Evolutionary conservation across 805 yeast genomes (phyloP).

Genomic region (Wickerhamiella allomyrinae): DNA sequence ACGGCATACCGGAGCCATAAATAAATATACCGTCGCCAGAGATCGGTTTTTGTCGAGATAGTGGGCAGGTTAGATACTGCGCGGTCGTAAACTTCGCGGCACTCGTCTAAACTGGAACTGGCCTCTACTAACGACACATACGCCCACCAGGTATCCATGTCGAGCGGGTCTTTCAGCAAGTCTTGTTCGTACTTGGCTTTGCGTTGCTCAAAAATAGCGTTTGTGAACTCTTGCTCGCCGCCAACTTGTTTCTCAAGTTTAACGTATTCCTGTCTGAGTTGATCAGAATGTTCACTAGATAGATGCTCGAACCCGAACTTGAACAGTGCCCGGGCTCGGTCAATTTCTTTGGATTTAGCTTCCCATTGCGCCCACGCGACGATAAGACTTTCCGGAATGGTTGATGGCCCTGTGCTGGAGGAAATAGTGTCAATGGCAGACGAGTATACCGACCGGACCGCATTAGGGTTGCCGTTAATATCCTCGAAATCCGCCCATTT

Average conservation of each 20-base stretch:
- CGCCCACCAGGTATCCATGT: conserved; percentile 72
- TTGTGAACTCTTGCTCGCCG: conserved; percentile 36
- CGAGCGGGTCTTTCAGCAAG: conserved; percentile 30
- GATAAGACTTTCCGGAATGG: conserved; percentile 28
- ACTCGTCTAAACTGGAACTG: conserved; percentile 20
- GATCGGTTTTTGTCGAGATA: conserved; percentile 22
- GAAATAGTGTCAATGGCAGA: conserved; percentile 44
- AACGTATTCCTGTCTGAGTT: conserved; percentile 32
- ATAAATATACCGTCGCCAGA: conserved; percentile 58
- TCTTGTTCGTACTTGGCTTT: conserved; percentile 38
- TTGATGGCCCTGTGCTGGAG: conserved; percentile 13
- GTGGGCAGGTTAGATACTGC: conserved; percentile 33
- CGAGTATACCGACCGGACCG: conserved; percentile 51
- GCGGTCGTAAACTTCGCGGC: conserved; percentile 29
- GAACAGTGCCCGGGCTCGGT: conserved; percentile 48
- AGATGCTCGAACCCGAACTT: conserved; percentile 35
- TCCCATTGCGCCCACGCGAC: conserved; percentile 63
- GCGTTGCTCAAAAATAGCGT: conserved; percentile 36
- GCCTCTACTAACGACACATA: conserved; percentile 41
- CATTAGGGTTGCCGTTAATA: conserved; percentile 28
- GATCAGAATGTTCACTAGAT: conserved; percentile 27
- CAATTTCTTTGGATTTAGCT: conserved; percentile 40
- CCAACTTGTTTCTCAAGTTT: conserved; percentile 58
- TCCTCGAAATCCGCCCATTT: conserved; percentile 65
- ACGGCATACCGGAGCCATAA: conserved; percentile 56